Conservation (phyloP, 495 filamentous ascomycete species). For the Cairneyella variabilis region DNA sequence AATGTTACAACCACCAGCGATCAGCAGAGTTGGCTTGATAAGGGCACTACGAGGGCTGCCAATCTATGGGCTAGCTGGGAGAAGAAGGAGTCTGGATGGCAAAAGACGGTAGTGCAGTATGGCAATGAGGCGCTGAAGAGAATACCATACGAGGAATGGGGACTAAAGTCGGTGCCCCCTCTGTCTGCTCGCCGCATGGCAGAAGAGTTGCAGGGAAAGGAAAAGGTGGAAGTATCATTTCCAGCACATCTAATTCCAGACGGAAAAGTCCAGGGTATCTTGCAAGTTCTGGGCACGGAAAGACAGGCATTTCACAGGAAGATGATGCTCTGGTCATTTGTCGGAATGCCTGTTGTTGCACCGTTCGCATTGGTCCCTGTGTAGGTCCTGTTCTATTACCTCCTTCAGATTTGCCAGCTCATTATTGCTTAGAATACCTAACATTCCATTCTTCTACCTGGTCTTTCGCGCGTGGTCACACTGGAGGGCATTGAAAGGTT, state of each 20-base stretch:
- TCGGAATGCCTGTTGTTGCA: conserved; percentile 77
- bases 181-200: conserved; percentile 61
- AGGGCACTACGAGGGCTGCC: conserved; percentile 61
- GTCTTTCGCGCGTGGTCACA: conserved; percentile 72
- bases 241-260: conserved; percentile 64
- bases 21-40: conserved; percentile 56
- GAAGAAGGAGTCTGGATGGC: conserved; percentile 77
- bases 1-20: conserved; percentile 38
- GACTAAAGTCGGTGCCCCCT: conserved; percentile 88
- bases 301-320: conserved; percentile 71
- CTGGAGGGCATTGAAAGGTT: conserved; percentile 73
- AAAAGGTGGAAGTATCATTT: conserved; percentile 73
- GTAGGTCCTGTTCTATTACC: conserved; percentile 53
- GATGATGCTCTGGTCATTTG: conserved; percentile 73
- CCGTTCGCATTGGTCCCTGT: conserved; percentile 81
- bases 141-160: conserved; percentile 97
- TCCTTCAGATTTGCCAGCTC: background rate
- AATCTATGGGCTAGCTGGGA: conserved; percentile 85
- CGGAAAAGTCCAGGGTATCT: conserved; percentile 53
- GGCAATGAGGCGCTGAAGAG: conserved; percentile 81
- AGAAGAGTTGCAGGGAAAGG: conserved; percentile 58
- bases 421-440: conserved; percentile 62
- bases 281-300: conserved; percentile 70
- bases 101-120: conserved; percentile 76
- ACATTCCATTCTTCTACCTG: conserved; percentile 97